Evolutionary conservation across 768 basidiomycete genomes (phyloP), one percentile per base, ranked within the genome.

Genomic region (Phallus indusiatus): DNA sequence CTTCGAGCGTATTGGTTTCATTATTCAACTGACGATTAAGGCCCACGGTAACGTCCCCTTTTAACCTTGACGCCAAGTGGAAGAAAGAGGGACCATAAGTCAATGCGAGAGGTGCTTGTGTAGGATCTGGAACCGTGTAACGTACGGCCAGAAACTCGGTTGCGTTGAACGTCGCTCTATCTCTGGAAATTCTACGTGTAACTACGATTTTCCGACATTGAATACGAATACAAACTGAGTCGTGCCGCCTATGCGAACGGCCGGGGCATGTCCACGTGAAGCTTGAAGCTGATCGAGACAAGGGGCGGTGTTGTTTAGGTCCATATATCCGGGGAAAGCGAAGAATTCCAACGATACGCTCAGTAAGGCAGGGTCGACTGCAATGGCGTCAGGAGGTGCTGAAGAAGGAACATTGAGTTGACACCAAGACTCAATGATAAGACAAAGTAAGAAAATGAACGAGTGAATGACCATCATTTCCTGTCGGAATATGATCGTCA

Each of bases 281-380:
- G 60, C 54, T 21, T 67, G 67, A 17, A 74, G 55, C 54, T 73
- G 71, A 12, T 63, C 66, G 1, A 74, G 60, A 61, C 73, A 74
- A 58, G 69, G 72, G 17, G 60, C 64, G 2, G 73, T 74, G 6
- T 70, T 67, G 9, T 66, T 48, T 16, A 74, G 55, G 34, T 64
- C 54, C 12, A 68, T 70, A 62, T 74, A 74, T 5, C 66, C 71
- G 0, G 73, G 73, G 60, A 73, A 73, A n/a, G 73, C 68, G 59
- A 74, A 74, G 64, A 73, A 74, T 54, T 74, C 73, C 47, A 74
- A 61, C 5, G 73, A 74, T 8, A 74, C 65, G 62, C 71, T 71
- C 17, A 74, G 62, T 3, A 68, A 64, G 6, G 72, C 64, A 10
- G 68, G 68, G 53, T 73, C 70, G 20, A 73, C 65, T 7, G 57